These are phyloP conservation scores for Botrytis paeoniae DNA, from an alignment of 2,329 filamentous ascomycete genomes.

Conservation along the genomic window DNA sequence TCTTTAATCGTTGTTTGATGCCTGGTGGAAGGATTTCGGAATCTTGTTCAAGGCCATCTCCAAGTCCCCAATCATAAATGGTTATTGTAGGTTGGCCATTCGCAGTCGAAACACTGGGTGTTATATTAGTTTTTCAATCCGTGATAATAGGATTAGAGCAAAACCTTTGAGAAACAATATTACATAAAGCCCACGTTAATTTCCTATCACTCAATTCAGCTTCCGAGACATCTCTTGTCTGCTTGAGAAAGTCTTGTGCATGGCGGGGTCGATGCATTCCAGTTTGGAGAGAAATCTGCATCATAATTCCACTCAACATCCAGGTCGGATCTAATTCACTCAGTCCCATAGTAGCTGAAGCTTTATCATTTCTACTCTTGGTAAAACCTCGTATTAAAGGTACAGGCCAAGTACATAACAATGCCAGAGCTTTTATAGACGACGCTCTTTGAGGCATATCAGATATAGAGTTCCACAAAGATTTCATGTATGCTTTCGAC, in stretches of 20 bases:
- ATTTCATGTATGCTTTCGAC: constrained; percentile 22
- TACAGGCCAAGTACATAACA: constrained; percentile 36
- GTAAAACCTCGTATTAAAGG: constrained; percentile 29
- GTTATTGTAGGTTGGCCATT: constrained; percentile 64
- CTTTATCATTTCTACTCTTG: constrained; percentile 21
- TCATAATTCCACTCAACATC: constrained; percentile 34
- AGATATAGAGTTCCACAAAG: constrained; percentile 28
- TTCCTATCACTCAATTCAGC: constrained; percentile 49
- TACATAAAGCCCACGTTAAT: constrained; percentile 65
- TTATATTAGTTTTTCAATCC: not conserved
- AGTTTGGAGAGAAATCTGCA: constrained; percentile 34
- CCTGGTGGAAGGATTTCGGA: constrained; percentile 49
- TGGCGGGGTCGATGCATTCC: constrained; percentile 32
- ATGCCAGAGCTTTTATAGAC: constrained; percentile 31
- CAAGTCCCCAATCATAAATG: constrained; percentile 57
- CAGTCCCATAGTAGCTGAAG: constrained; percentile 17
- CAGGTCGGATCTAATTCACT: constrained; percentile 29
- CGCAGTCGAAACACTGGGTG: constrained; percentile 58
- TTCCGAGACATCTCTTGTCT: constrained; percentile 26
- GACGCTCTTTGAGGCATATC: constrained; percentile 27
- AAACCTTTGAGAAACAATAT: constrained; percentile 63
- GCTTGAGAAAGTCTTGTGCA: constrained; percentile 28
- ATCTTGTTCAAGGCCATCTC: constrained; percentile 42
- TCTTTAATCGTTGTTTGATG: constrained; percentile 48
- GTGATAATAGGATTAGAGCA: not conserved